Conservation (phyloP, 2,329 filamentous ascomycete species). For the Zalaria sp. region DNA sequence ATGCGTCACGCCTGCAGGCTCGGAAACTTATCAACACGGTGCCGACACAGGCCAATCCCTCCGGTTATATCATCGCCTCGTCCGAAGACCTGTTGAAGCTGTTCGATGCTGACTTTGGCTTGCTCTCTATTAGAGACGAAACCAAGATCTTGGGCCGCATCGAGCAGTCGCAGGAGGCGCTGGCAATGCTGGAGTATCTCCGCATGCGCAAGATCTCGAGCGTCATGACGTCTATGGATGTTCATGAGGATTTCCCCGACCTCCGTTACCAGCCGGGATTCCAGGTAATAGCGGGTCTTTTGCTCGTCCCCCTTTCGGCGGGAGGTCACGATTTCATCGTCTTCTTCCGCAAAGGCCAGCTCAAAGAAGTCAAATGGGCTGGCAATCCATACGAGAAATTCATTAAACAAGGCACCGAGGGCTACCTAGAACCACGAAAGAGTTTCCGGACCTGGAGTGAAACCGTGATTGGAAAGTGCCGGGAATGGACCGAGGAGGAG, state of each 20-base stretch:
- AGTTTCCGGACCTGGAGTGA: conserved; percentile 75
- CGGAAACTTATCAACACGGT: conserved; percentile 79
- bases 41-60: conserved; percentile 66
- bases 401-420: conserved; percentile 55
- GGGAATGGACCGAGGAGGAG: conserved; percentile 81
- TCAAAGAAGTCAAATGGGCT: conserved; percentile 70
- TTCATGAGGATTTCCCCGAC: conserved; percentile 66
- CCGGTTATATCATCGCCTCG: conserved; percentile 80
- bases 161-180: conserved; percentile 64
- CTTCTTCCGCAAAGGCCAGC: conserved; percentile 69
- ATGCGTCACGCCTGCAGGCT: conserved; percentile 70
- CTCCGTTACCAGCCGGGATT: conserved; percentile 69
- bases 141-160: conserved; percentile 70
- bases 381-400: conserved; percentile 76
- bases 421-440: conserved; percentile 62
- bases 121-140: conserved; percentile 74
- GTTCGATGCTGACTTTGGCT: conserved; percentile 76
- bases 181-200: conserved; percentile 75
- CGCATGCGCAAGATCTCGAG: conserved; percentile 60
- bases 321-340: conserved; percentile 76
- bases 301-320: conserved; percentile 68
- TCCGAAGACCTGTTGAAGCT: conserved; percentile 73
- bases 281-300: conserved; percentile 58
- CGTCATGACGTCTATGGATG: conserved; percentile 65
- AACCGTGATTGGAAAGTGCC: conserved; percentile 64